phyloP scores from a whole-genome alignment of 305 asterid species.

The Solanum chacoense region DNA sequence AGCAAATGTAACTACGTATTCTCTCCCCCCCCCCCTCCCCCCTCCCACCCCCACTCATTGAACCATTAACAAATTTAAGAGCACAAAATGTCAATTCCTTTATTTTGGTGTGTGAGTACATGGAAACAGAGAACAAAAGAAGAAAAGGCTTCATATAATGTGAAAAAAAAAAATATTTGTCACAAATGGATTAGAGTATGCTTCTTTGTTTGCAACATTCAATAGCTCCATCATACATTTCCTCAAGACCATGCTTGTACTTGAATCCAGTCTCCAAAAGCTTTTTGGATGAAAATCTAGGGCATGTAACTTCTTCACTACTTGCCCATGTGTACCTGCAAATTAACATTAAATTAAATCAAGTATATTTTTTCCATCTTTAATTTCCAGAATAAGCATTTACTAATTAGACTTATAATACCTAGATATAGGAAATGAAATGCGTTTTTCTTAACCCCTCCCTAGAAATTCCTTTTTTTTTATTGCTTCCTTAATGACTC shows the following conservation, averaged over 20 bases:
- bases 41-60: background rate
- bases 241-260: slow-evolving; percentile 38
- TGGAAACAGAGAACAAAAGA: background rate
- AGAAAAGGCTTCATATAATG: background rate
- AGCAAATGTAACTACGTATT: background rate
- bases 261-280: slow-evolving; percentile 38
- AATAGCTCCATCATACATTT: slow-evolving; percentile 44
- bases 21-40: background rate
- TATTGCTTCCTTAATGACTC: background rate
- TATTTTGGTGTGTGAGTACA: background rate
- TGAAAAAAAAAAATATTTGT: background rate
- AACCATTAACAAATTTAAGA: background rate
- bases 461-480: background rate
- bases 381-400: background rate
- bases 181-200: slow-evolving; percentile 4
- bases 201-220: slow-evolving; percentile 31
- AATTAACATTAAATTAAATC: background rate
- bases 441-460: background rate
- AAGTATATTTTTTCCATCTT: background rate
- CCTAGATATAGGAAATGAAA: background rate
- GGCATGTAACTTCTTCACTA: background rate
- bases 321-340: background rate
- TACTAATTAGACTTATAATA: background rate
- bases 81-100: background rate
- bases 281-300: slow-evolving; percentile 28